Base-by-base conservation (phyloP, 2,329 filamentous ascomycete species). In the Pseudopyrenochaeta lycopersici region DNA sequence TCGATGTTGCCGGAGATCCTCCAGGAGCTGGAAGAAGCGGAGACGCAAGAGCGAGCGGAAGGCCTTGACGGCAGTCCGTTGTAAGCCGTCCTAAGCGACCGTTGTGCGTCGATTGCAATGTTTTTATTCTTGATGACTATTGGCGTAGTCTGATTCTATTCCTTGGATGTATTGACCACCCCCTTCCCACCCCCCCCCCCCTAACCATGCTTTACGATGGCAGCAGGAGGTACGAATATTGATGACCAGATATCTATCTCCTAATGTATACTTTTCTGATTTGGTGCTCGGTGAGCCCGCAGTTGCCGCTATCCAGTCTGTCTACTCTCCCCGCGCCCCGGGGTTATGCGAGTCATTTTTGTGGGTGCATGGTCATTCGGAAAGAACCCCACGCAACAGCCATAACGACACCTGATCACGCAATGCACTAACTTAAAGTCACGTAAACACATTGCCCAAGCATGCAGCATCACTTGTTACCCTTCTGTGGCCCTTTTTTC, bases 1-100 rank as follows among this genome's bases (percentile, higher is more conserved):
- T 80, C 81, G 39, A 87, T 82, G 77, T 59, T 83, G 64, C 79
- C 80, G 1, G 81, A 82, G 50, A 81, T 83, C 39, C 67, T 82
- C 44, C 69, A 69, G 45, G 80, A 82, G 67, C 64, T 83, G 49
- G 80, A 82, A 64, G 80, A 81, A 46, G 72, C 80, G 49, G 78
- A 80, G 62, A 72, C 67, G 45, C 68, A 71, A 55, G 73, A 74
- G 56, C 61, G 68, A 20, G 71, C 69, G 1, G 73, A 76, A 58
- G 70, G 63, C 4, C 42, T 76, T 33, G 73, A 75, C 49, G 68
- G 58, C 7, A 74, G 72, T 54, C 71, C 71, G 29, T 29, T 70
- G 51, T 68, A 49, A 50, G 33, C 71, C 71, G 29, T 29, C 69
- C 50, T 68, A 49, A 50, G 33, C 18, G 15, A n/a, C 7, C 23